These are phyloP conservation scores for Aspergillus tamarii DNA, from an alignment of 2,329 filamentous ascomycete genomes.

Conservation along the genomic window DNA sequence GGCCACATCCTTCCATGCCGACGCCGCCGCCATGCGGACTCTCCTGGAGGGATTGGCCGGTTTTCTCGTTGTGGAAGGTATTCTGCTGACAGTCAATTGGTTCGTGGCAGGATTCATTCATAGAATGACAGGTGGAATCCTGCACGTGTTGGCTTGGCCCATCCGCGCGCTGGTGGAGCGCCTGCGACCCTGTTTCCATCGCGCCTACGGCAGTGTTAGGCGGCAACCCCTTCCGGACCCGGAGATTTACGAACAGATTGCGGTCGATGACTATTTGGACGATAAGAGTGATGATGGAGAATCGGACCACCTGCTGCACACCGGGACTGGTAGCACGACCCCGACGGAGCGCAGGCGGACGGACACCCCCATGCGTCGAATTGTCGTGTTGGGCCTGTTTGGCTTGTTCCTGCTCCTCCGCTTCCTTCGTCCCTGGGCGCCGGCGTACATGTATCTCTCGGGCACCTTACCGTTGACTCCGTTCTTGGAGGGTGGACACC, in stretches of 20 bases:
- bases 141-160: constrained; percentile 29
- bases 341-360: constrained; percentile 10
- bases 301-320: constrained; percentile 20
- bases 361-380: constrained; percentile 17
- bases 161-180: constrained; percentile 21
- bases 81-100: constrained; percentile 30
- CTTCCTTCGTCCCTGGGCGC: constrained; percentile 30
- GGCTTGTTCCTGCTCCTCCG: constrained; percentile 30
- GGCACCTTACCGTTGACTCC: constrained; percentile 27
- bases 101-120: constrained; percentile 31
- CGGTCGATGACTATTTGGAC: constrained; percentile 26
- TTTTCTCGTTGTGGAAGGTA: constrained; percentile 34
- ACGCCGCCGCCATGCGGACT: constrained; percentile 37
- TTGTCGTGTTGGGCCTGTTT: constrained; percentile 26
- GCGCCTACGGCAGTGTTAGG: constrained; percentile 12
- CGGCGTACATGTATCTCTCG: constrained; percentile 32
- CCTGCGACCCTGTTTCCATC: constrained; percentile 12
- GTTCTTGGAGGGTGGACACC: constrained; percentile 24
- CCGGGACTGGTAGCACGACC: constrained; percentile 10
- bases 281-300: constrained; percentile 30
- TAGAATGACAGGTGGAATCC: constrained; percentile 28
- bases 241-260: constrained; percentile 29
- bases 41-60: constrained; percentile 37
- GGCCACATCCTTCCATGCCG: constrained; percentile 35
- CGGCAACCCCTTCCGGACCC: constrained; percentile 22